Conservation (phyloP, 176 grass and related monocot genomes). For the Avena eriantha region DNA sequence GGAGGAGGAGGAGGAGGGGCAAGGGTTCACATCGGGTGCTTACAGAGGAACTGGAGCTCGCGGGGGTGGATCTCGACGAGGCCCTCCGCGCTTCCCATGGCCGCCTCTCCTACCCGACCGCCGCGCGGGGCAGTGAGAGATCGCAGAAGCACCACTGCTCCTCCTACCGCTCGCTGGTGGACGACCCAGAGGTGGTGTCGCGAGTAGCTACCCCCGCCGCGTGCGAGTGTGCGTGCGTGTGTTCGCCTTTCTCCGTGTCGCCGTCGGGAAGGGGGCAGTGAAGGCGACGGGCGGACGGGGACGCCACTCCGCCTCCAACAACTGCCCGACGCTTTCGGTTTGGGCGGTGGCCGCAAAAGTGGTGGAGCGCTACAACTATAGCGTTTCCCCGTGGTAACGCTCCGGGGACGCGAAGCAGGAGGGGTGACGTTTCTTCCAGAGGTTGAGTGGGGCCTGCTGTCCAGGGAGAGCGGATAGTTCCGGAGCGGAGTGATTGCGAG, state of each 20-base stretch:
- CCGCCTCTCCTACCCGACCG: background rate
- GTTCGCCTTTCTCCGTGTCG: background rate
- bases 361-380: background rate
- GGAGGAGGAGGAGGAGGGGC: too few relatives aligned
- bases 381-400: background rate
- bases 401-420: background rate
- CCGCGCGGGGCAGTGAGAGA: background rate
- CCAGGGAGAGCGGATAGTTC: background rate
- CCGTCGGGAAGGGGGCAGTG: background rate
- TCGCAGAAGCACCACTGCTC: background rate
- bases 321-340: background rate
- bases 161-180: background rate
- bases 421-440: background rate
- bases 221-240: background rate
- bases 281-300: slow-evolving; percentile 7
- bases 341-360: background rate
- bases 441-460: background rate
- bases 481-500: background rate
- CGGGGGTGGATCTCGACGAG: slow-evolving; percentile 74
- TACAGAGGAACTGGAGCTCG: slow-evolving; percentile 85
- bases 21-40: background rate
- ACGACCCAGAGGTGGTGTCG: too few relatives aligned
- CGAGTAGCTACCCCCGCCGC: background rate
- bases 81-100: slow-evolving; percentile 52
- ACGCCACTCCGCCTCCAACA: slow-evolving; percentile 28